Base-by-base conservation (phyloP, 768 basidiomycete species). In the Mycena chlorophos region DNA sequence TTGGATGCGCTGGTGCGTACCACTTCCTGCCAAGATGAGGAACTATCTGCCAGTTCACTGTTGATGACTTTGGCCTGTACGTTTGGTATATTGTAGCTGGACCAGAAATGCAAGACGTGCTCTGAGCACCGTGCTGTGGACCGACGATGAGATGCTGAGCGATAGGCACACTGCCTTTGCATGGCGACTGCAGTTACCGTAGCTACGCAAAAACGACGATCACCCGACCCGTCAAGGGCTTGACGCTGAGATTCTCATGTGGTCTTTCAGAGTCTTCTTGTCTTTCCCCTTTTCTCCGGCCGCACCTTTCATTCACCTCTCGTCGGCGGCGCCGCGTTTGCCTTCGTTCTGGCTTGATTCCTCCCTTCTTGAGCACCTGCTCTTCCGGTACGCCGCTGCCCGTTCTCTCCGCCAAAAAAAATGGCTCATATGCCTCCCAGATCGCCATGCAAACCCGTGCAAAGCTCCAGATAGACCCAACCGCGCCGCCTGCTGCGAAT, bases 401-500 rank as follows among this genome's bases (percentile, higher is more conserved):
- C 16, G 8, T 45, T 5, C 13, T 38, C 49, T 16, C 20, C 16
- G 8, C 27, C 19, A 31, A n/a, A 37, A 23, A 29, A 51, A 16
- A 37, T 51, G 6, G 5, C 3, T 49, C 14, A 22, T 14, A 14
- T 20, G 40, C 13, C 8, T 42, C 19, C 17, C 51, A 49, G 27
- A 27, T 3, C 42, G 43, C 26, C 52, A 46, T 46, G 43, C 52
- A 47, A 37, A 46, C 58, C 37, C 62, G 58, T 48, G 51, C 54
- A 26, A 58, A 51, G 47, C 60, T 62, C 20, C 62, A 64, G 19
- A 62, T 67, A 39, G 61, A 67, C 38, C 61, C 66, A 10, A 51
- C 55, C 27, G 50, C 40, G 19, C 42, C 43, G 20, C 38, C 39
- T 13, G 52, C 56, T 30, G 51, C 54, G 22, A 38, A 40, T 5